These are phyloP conservation scores for Podosphaera fusca DNA, from an alignment of 2,329 filamentous ascomycete genomes.

Conservation along the genomic window DNA sequence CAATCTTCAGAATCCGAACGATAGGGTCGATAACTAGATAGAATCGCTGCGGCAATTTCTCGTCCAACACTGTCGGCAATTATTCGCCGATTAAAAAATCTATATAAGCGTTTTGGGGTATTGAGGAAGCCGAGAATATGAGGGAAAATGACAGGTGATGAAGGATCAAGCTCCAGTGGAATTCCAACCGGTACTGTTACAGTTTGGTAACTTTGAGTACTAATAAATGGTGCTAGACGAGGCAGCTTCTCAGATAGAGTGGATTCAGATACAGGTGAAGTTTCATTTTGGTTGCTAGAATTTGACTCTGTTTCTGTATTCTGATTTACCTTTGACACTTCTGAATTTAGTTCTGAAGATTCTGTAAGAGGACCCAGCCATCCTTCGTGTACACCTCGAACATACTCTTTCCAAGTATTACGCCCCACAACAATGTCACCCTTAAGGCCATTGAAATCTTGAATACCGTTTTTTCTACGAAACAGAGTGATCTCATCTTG, in stretches of 20 bases:
- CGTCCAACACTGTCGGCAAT: conserved; percentile 77
- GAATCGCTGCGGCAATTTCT: conserved; percentile 65
- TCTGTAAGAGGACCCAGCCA: conserved; percentile 71
- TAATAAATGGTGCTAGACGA: conserved; percentile 53
- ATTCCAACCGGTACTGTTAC: conserved; percentile 39
- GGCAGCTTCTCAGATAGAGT: conserved; percentile 26
- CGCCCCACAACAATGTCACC: conserved; percentile 80
- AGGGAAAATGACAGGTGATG: conserved; percentile 52
- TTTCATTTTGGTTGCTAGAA: not conserved
- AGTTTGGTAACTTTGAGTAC: conserved; percentile 40
- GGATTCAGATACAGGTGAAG: conserved; percentile 7
- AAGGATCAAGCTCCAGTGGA: conserved; percentile 51
- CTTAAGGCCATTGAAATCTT: conserved; percentile 46
- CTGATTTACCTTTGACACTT: conserved; percentile 7
- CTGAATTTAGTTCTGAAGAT: conserved; percentile 21
- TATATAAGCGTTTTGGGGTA: conserved; percentile 64
- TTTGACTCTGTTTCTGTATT: conserved; percentile 7
- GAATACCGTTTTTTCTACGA: conserved; percentile 41
- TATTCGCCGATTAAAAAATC: conserved; percentile 64
- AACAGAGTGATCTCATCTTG: conserved; percentile 37
- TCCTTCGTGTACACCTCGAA: conserved; percentile 80
- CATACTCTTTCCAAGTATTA: conserved; percentile 93
- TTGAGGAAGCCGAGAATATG: conserved; percentile 84
- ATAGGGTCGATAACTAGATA: conserved; percentile 30
- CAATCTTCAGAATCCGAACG: not conserved